Evolutionary conservation across 2,329 filamentous ascomycete species (phyloP).

Genomic region (Cladosporium oxysporum): DNA sequence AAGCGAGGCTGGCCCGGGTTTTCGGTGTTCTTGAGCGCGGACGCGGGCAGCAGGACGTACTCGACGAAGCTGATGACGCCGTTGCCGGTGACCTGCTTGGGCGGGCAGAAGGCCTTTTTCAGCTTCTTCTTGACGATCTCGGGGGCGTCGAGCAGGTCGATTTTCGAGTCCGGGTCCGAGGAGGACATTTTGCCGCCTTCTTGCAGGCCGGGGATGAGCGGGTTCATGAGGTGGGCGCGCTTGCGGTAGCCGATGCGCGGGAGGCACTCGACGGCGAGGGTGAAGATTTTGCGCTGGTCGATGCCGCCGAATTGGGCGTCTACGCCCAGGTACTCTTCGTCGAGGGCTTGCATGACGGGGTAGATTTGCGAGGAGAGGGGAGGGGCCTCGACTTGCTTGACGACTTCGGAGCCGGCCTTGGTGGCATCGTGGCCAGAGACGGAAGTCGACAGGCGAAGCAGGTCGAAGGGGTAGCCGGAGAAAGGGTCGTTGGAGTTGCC

Average conservation of each 20-base stretch:
- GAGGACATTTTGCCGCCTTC: constrained; percentile 78
- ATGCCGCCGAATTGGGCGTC: constrained; percentile 84
- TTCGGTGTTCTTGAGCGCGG: constrained; percentile 56
- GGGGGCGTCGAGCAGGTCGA: constrained; percentile 82
- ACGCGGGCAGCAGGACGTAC: constrained; percentile 78
- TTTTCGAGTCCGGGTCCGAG: constrained; percentile 76
- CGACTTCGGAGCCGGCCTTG: constrained; percentile 88
- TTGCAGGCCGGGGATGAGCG: constrained; percentile 82
- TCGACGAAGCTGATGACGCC: constrained; percentile 85
- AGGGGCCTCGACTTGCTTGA: constrained; percentile 84
- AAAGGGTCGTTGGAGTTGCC: constrained; percentile 53
- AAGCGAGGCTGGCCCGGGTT: constrained; percentile 59
- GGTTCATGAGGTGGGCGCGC: constrained; percentile 74
- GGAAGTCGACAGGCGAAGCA: constrained; percentile 72
- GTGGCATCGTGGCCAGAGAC: constrained; percentile 79
- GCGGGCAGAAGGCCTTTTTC: constrained; percentile 78
- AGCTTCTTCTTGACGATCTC: constrained; percentile 80
- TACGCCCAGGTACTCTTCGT: constrained; percentile 84
- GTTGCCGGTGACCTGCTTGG: constrained; percentile 77
- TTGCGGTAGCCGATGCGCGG: constrained; percentile 83
- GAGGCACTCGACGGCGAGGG: constrained; percentile 78
- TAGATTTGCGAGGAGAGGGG: constrained; percentile 75
- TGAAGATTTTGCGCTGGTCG: constrained; percentile 89
- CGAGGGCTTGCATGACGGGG: constrained; percentile 84
- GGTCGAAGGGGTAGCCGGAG: constrained; percentile 77